Evolutionary conservation across 176 grass and related monocot genomes (phyloP).

Genomic region (Bonia amplexicaulis): DNA sequence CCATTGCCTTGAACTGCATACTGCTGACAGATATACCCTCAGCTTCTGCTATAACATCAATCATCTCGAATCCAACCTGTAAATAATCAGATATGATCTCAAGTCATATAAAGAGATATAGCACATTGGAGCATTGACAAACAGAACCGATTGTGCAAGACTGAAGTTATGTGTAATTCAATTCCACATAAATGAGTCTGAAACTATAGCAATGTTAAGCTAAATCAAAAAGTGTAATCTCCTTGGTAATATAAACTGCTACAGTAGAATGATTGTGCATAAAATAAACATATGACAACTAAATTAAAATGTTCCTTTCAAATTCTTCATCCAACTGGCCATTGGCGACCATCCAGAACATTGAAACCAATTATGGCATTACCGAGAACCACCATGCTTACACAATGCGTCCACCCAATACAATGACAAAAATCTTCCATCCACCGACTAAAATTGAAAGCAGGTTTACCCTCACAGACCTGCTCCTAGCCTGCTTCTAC

Average conservation of each 20-base stretch:
- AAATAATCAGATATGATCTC: background rate
- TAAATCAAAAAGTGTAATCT: no score
- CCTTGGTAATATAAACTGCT: background rate
- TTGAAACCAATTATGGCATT: background rate
- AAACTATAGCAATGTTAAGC: background rate
- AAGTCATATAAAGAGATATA: slow-evolving; percentile 2
- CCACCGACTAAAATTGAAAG: background rate
- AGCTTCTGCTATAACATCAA: slow-evolving; percentile 94
- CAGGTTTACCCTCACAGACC: background rate
- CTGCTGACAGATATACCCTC: slow-evolving; percentile 86
- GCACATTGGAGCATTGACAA: background rate
- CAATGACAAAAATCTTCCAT: background rate
- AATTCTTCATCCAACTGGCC: background rate
- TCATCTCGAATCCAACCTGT: slow-evolving; percentile 98
- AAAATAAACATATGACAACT: background rate
- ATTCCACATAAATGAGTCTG: background rate
- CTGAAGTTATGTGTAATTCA: background rate
- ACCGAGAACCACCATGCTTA: background rate
- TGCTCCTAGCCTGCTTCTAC: background rate
- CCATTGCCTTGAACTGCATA: slow-evolving; percentile 78
- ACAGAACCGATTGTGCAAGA: background rate
- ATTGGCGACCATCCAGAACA: background rate
- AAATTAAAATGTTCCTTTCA: background rate
- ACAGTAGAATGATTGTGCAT: background rate
- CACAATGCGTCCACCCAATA: background rate